Percentiles rank a stretch among this genome's conserved stretches.
These are phyloP conservation scores for Waltiozyma sp. DNA, from an alignment of 1,139 yeast species.

Conservation along the genomic window DNA sequence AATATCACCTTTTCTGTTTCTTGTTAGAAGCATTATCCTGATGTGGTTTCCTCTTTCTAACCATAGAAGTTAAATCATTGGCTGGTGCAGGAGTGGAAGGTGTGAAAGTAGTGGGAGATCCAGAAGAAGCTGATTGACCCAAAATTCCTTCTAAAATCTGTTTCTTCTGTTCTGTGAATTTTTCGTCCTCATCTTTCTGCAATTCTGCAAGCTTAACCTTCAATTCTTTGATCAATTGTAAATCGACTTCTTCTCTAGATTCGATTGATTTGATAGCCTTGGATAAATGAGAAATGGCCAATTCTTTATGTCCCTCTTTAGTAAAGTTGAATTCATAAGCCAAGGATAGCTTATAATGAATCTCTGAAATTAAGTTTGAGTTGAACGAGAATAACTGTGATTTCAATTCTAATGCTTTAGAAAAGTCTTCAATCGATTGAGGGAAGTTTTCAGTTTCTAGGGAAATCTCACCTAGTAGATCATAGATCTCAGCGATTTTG, in stretches of 20 bases:
- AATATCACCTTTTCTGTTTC: slow-evolving; percentile 11
- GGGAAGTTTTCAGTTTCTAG: slow-evolving; percentile 74
- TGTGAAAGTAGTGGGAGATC: slow-evolving; percentile 4
- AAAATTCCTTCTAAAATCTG: slow-evolving; percentile 52
- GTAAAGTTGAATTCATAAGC: slow-evolving; percentile 65
- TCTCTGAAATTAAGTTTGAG: slow-evolving; percentile 60
- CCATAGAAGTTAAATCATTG: slow-evolving; percentile 46
- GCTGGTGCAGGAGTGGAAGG: slow-evolving; percentile 21
- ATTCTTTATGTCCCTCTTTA: slow-evolving; percentile 30
- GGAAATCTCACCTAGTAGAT: slow-evolving; percentile 79
- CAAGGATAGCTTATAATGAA: slow-evolving; percentile 71
- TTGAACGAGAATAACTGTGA: slow-evolving; percentile 33
- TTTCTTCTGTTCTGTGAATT: slow-evolving; percentile 42
- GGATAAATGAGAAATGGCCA: slow-evolving; percentile 49
- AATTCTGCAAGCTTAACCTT: slow-evolving; percentile 37
- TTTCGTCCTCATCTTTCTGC: slow-evolving; percentile 39
- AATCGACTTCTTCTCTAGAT: slow-evolving; percentile 18
- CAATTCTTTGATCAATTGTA: slow-evolving; percentile 20
- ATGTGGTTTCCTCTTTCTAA: slow-evolving; percentile 37
- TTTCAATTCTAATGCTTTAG: slow-evolving; percentile 45
- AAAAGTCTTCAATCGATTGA: slow-evolving; percentile 65
- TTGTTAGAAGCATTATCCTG: slow-evolving; percentile 6
- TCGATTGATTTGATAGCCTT: slow-evolving; percentile 54
- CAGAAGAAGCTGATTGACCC: slow-evolving; percentile 33
- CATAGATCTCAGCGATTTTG: slow-evolving; percentile 66